Percentiles rank a stretch among this genome's conserved stretches.
phyloP scores from a whole-genome alignment of 2,329 filamentous ascomycete species.

The Penicillium verrucosum region DNA sequence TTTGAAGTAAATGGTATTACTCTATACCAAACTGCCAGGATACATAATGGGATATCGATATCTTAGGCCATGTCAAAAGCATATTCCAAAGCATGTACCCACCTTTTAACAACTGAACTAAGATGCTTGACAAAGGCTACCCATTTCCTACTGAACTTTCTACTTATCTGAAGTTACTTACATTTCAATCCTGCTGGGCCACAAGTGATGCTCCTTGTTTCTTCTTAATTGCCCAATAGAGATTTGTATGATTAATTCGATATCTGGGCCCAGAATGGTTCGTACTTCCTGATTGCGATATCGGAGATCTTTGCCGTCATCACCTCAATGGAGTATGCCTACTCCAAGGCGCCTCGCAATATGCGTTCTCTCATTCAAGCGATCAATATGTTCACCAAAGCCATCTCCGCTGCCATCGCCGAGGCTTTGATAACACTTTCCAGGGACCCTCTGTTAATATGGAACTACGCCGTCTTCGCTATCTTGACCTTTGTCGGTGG shows the following conservation, averaged over 20 bases:
- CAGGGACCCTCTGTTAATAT: background rate
- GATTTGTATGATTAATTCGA: too few relatives aligned
- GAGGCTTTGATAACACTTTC: background rate
- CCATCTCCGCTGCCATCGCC: background rate
- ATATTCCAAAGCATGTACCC: background rate
- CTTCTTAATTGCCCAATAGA: background rate
- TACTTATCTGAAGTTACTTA: background rate
- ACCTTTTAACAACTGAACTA: background rate
- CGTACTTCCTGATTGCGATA: background rate
- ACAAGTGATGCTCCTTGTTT: background rate
- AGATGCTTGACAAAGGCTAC: background rate
- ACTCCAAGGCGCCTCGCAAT: conserved; percentile 72
- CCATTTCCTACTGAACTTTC: background rate
- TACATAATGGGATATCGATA: background rate
- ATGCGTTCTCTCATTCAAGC: conserved; percentile 72
- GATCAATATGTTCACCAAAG: conserved; percentile 50
- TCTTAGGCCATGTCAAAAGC: background rate
- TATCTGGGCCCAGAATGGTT: background rate
- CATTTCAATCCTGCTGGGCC: background rate
- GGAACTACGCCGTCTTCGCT: background rate
- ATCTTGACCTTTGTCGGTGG: background rate
- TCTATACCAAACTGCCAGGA: background rate
- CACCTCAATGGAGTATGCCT: conserved; percentile 70
- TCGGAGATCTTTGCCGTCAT: conserved; percentile 48
- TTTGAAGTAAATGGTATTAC: background rate